Percentiles rank a stretch among this genome's conserved stretches.
Conservation (phyloP, 2,329 filamentous ascomycete genomes). For the Lachnellula hyalina region DNA sequence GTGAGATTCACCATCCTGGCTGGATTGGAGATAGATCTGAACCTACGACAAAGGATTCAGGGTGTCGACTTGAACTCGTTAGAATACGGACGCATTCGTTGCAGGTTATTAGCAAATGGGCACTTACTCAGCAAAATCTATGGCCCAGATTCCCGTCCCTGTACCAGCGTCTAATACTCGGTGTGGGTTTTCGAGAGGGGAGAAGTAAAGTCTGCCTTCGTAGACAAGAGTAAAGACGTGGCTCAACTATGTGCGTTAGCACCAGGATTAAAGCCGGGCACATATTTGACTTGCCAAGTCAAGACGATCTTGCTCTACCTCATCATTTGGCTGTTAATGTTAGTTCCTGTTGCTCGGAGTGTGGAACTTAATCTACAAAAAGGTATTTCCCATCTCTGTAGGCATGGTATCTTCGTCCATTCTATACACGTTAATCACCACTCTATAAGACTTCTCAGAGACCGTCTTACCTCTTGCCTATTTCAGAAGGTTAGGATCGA, state of each 20-base stretch:
- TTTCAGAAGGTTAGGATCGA: neutral
- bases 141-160: constrained; percentile 20
- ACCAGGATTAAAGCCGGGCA: neutral
- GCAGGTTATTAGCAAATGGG: neutral
- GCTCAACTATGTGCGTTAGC: constrained; percentile 20
- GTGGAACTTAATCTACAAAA: constrained; percentile 5
- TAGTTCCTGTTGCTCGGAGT: neutral
- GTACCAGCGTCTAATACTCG: constrained; percentile 23
- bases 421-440: constrained; percentile 5
- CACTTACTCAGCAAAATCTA: constrained; percentile 16
- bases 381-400: constrained; percentile 22
- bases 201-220: constrained; percentile 23
- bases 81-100: neutral
- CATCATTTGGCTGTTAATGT: constrained; percentile 19
- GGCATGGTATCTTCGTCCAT: constrained; percentile 20
- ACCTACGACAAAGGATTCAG: constrained; percentile 20
- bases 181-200: constrained; percentile 21
- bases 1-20: constrained; percentile 18
- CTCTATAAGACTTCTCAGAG: neutral
- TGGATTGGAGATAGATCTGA: constrained; percentile 26
- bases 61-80: constrained; percentile 11
- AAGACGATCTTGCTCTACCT: constrained; percentile 26
- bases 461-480: constrained; percentile 9
- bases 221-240: constrained; percentile 23
- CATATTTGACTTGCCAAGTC: constrained; percentile 11